Evolutionary conservation across 164 flowering plant genomes (phyloP).

Genomic region (Kalanchoe fedtschenkoi): DNA sequence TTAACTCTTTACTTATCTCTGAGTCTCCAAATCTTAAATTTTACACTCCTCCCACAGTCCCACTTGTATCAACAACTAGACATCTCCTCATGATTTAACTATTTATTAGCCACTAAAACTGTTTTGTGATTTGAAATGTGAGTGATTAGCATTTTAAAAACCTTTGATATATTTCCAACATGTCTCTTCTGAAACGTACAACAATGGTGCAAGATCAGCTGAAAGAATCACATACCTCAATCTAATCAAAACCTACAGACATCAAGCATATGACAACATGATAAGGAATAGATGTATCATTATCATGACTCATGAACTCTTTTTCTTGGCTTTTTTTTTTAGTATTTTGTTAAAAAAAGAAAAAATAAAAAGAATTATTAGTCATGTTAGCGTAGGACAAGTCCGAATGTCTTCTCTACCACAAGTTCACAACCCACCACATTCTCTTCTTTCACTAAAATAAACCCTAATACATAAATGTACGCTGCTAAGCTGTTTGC

Average conservation of each 20-base stretch:
- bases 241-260: not conserved
- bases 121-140: no score
- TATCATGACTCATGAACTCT: not conserved
- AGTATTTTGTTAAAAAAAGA: no score
- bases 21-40: not conserved
- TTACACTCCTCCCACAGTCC: no score
- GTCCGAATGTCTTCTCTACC: not conserved
- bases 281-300: not conserved
- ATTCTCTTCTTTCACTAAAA: conserved; percentile 2
- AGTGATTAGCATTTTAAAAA: not conserved
- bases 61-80: no score
- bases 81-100: no score
- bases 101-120: no score
- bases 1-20: not conserved
- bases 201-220: not conserved
- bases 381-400: not conserved
- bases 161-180: not conserved
- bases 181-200: not conserved
- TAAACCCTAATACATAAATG: not conserved
- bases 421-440: not conserved
- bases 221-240: not conserved
- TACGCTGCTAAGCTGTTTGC: conserved; percentile 1
- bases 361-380: no score
- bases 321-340: no score
- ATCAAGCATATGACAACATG: not conserved